A percentile compares a stretch with the other conserved stretches of the same genome.
Conservation (phyloP, 805 yeast species). For the Kodamaea leandrae region DNA sequence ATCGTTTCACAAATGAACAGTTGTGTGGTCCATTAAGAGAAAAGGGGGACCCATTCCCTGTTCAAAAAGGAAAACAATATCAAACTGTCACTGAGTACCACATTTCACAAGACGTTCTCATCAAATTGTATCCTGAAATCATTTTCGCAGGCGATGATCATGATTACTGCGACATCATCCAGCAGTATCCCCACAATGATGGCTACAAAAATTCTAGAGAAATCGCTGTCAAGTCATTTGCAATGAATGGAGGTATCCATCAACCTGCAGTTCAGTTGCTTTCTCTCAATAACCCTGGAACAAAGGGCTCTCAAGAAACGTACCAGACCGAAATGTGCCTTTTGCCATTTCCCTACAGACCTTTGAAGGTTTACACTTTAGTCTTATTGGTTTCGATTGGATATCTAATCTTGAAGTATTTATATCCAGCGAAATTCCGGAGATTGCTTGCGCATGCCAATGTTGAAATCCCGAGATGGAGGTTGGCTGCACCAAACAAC, state of each 20-base stretch:
- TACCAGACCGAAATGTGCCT: slow-evolving; percentile 50
- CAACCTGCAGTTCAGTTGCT: slow-evolving; percentile 85
- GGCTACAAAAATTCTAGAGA: slow-evolving; percentile 42
- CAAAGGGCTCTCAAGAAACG: slow-evolving; percentile 13
- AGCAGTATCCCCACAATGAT: slow-evolving; percentile 19
- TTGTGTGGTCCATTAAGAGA: slow-evolving; percentile 80
- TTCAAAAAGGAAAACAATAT: slow-evolving; percentile 76
- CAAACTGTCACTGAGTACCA: slow-evolving; percentile 79
- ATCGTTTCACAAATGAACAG: slow-evolving; percentile 59
- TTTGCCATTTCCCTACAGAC: slow-evolving; percentile 52
- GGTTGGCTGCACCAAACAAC: background rate
- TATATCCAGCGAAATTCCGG: slow-evolving; percentile 9
- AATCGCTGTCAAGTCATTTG: slow-evolving; percentile 81
- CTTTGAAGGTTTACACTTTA: slow-evolving; percentile 16
- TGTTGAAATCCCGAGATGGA: slow-evolving; percentile 5
- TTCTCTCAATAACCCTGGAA: slow-evolving; percentile 53
- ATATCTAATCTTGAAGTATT: slow-evolving; percentile 13
- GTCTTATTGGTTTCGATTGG: slow-evolving; percentile 11
- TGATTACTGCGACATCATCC: slow-evolving; percentile 10
- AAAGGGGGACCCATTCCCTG: slow-evolving; percentile 59
- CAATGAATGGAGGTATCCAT: slow-evolving; percentile 90
- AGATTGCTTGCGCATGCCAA: background rate
- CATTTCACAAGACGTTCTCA: slow-evolving; percentile 56
- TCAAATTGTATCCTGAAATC: slow-evolving; percentile 58
- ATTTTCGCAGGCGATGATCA: slow-evolving; percentile 93